Conservation (phyloP, 257 asterid genomes). For the Cordia subcordata region DNA sequence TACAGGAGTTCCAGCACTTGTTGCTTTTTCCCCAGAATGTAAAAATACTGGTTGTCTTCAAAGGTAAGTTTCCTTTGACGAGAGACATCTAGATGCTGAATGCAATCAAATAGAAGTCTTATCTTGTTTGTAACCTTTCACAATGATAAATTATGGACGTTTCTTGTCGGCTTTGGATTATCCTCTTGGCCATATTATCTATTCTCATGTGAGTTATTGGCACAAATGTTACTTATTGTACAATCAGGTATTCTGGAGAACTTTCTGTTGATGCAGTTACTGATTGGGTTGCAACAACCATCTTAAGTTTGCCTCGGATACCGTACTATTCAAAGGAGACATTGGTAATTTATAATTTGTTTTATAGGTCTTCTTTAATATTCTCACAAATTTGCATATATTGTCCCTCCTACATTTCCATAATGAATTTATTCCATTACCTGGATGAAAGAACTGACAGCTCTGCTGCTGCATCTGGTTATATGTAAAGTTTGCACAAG, state of each 20-base stretch:
- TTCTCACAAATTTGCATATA: not conserved
- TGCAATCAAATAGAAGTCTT: not conserved
- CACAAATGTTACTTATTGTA: slow-evolving; percentile 16
- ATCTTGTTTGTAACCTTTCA: not conserved
- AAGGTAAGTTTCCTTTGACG: slow-evolving; percentile 42
- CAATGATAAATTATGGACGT: not conserved
- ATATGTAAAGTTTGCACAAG: too few relatives aligned
- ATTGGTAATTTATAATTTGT: slow-evolving; percentile 47
- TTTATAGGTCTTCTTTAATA: not conserved
- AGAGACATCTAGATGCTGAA: not conserved
- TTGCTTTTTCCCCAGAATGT: slow-evolving; percentile 94
- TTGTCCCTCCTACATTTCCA: too few relatives aligned
- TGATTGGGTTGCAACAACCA: slow-evolving; percentile 78
- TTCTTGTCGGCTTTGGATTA: not conserved
- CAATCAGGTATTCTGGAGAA: slow-evolving; percentile 65
- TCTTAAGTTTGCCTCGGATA: slow-evolving; percentile 78
- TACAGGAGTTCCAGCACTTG: slow-evolving; percentile 78
- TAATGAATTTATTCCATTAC: too few relatives aligned
- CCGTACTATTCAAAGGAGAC: slow-evolving; percentile 79
- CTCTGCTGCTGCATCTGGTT: too few relatives aligned
- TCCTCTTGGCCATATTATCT: not conserved
- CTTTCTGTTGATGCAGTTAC: slow-evolving; percentile 82
- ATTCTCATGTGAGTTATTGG: slow-evolving; percentile 1
- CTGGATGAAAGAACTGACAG: too few relatives aligned
- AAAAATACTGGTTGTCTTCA: slow-evolving; percentile 60